phyloP scores from a whole-genome alignment of 2,329 filamentous ascomycete species.

The Trichoderma harzianum region DNA sequence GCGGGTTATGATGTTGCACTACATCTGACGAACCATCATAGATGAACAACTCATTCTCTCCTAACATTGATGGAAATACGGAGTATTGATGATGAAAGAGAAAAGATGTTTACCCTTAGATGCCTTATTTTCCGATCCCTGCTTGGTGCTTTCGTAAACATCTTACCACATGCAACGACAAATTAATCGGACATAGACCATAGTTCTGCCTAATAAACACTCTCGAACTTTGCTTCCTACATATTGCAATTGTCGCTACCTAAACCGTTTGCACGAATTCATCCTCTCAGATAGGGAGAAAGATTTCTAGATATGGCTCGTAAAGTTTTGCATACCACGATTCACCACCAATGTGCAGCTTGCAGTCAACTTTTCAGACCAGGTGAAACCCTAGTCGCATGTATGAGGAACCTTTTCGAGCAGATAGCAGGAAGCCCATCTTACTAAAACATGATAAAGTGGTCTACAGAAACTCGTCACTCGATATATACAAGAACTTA shows the following conservation, averaged over 20 bases:
- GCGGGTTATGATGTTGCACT: too few relatives aligned
- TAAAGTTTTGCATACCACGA: not conserved
- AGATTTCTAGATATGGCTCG: not conserved
- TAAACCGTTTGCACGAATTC: not conserved
- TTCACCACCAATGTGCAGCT: not conserved
- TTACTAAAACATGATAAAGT: not conserved
- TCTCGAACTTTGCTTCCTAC: not conserved
- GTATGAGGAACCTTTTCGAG: not conserved
- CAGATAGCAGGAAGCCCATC: not conserved
- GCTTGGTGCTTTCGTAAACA: not conserved
- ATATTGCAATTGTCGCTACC: not conserved
- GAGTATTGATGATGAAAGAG: not conserved
- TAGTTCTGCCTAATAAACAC: not conserved
- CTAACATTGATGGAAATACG: not conserved
- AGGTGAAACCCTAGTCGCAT: not conserved
- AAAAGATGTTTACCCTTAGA: not conserved
- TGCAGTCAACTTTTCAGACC: constrained; percentile 2
- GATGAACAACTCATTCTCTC: too few relatives aligned
- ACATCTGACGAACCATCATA: too few relatives aligned
- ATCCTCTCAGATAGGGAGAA: not conserved
- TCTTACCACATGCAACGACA: not conserved
- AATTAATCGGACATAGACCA: not conserved
- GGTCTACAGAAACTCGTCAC: not conserved
- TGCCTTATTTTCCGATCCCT: not conserved
- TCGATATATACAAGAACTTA: not conserved